phyloP scores from a whole-genome alignment of 2,329 filamentous ascomycete species.

The Ophiostoma sp. region DNA sequence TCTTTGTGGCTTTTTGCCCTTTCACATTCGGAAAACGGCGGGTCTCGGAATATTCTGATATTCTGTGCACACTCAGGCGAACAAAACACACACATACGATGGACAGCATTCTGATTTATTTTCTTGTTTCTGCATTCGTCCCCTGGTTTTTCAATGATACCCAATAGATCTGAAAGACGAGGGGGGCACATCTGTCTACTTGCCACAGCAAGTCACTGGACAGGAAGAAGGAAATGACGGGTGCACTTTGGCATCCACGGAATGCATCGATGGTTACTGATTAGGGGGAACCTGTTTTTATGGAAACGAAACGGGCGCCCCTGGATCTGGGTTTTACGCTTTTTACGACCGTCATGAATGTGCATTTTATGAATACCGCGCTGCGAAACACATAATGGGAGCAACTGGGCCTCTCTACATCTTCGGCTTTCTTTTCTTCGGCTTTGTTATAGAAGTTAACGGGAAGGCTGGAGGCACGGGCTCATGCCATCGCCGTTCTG shows the following conservation, averaged over 20 bases:
- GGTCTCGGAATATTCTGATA: conserved; percentile 31
- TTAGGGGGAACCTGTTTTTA: conserved; percentile 30
- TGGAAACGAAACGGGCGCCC: conserved; percentile 24
- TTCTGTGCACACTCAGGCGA: conserved; percentile 30
- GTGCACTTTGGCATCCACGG: conserved; percentile 29
- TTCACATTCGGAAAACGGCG: conserved; percentile 33
- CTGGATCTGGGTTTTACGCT: conserved; percentile 35
- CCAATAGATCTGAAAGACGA: conserved; percentile 37
- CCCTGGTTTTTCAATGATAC: conserved; percentile 38
- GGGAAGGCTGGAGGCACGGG: conserved; percentile 25
- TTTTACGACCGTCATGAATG: conserved; percentile 40
- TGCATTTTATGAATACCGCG: conserved; percentile 31
- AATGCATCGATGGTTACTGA: conserved; percentile 31
- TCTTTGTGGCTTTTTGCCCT: conserved; percentile 31
- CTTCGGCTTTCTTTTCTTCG: conserved; percentile 27
- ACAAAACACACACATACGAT: conserved; percentile 32
- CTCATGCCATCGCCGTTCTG: conserved; percentile 35
- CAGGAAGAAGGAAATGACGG: conserved; percentile 24
- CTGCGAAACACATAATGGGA: conserved; percentile 27
- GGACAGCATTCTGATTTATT: conserved; percentile 34
- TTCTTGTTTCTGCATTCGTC: conserved; percentile 35
- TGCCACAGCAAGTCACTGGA: conserved; percentile 21
- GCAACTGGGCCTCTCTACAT: conserved; percentile 35
- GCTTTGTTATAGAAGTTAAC: conserved; percentile 30
- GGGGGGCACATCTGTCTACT: conserved; percentile 29